Conservation (phyloP, 805 yeast genomes). For the Candida oleophila region DNA sequence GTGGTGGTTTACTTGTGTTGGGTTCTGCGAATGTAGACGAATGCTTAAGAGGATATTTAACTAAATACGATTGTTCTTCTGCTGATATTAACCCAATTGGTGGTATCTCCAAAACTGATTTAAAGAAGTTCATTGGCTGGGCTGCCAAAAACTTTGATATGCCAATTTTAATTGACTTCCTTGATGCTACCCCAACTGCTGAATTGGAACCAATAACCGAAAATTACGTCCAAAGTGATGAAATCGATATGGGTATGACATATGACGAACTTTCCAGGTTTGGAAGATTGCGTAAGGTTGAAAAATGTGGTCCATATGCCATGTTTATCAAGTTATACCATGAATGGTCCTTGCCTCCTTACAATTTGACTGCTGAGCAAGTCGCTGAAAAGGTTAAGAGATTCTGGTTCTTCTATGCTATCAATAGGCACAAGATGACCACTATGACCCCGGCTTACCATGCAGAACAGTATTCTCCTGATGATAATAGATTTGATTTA, state of each 20-base stretch:
- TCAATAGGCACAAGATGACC: slow-evolving; percentile 96
- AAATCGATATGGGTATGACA: slow-evolving; percentile 97
- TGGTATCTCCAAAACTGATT: slow-evolving; percentile 94
- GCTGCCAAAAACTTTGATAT: slow-evolving; percentile 66
- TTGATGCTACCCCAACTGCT: slow-evolving; percentile 95
- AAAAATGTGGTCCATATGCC: slow-evolving; percentile 94
- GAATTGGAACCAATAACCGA: slow-evolving; percentile 96
- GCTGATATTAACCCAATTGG: slow-evolving; percentile 99
- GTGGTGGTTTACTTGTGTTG: slow-evolving; percentile 82
- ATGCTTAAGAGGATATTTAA: slow-evolving; percentile 89
- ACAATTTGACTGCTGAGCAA: slow-evolving; percentile 70
- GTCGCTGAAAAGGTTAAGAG: slow-evolving; percentile 90
- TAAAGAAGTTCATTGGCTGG: slow-evolving; percentile 82
- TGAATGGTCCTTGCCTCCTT: slow-evolving; percentile 78
- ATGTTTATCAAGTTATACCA: slow-evolving; percentile 89
- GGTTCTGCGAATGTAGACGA: slow-evolving; percentile 99
- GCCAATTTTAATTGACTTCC: slow-evolving; percentile 75
- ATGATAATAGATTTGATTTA: slow-evolving; percentile 93
- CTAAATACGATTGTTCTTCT: slow-evolving; percentile 95
- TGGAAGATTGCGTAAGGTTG: slow-evolving; percentile 87
- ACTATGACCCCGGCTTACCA: slow-evolving; percentile 97
- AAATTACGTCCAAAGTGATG: slow-evolving; percentile 92
- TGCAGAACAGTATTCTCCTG: slow-evolving; percentile 98
- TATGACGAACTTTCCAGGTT: slow-evolving; percentile 90
- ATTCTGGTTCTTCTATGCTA: slow-evolving; percentile 90